Conservation (phyloP, 768 basidiomycete genomes). For the Sporobolomyces pararoseus region DNA sequence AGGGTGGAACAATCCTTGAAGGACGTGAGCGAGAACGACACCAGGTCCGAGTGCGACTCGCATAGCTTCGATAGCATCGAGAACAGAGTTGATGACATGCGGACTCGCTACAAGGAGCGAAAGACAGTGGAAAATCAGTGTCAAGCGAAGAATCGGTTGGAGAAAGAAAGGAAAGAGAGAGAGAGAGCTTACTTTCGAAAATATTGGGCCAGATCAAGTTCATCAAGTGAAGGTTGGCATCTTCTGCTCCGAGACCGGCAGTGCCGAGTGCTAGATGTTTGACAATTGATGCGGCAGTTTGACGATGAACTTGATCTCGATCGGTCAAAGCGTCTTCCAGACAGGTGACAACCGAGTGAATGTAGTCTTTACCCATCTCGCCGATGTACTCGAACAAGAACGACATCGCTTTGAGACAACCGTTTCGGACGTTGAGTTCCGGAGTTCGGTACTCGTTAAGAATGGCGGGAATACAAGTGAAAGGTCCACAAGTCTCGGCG, state of each 20-base stretch:
- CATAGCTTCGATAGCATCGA: slow-evolving; percentile 98
- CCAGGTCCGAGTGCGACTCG: slow-evolving; percentile 92
- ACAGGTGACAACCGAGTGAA: slow-evolving; percentile 94
- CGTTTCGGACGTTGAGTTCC: slow-evolving; percentile 96
- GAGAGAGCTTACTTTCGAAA: slow-evolving; percentile 60
- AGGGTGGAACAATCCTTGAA: slow-evolving; percentile 95
- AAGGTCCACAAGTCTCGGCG: slow-evolving; percentile 89
- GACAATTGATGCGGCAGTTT: slow-evolving; percentile 96
- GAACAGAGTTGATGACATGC: slow-evolving; percentile 94
- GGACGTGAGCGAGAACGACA: slow-evolving; percentile 79
- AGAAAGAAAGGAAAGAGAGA: not conserved
- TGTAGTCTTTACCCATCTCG: slow-evolving; percentile 90
- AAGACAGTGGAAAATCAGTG: not conserved
- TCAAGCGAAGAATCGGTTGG: not conserved
- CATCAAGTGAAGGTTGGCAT: slow-evolving; percentile 95
- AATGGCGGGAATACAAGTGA: slow-evolving; percentile 98
- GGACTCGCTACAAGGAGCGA: slow-evolving; percentile 59
- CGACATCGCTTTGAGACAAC: slow-evolving; percentile 94
- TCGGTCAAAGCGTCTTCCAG: slow-evolving; percentile 97
- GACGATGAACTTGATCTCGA: slow-evolving; percentile 94
- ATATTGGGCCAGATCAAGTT: slow-evolving; percentile 99
- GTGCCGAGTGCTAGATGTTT: slow-evolving; percentile 96
- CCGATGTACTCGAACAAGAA: slow-evolving; percentile 99
- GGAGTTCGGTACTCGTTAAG: slow-evolving; percentile 98
- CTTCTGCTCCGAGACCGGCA: slow-evolving; percentile 94